phyloP scores from a whole-genome alignment of 768 basidiomycete species.

The Hebeloma cylindrosporum region DNA sequence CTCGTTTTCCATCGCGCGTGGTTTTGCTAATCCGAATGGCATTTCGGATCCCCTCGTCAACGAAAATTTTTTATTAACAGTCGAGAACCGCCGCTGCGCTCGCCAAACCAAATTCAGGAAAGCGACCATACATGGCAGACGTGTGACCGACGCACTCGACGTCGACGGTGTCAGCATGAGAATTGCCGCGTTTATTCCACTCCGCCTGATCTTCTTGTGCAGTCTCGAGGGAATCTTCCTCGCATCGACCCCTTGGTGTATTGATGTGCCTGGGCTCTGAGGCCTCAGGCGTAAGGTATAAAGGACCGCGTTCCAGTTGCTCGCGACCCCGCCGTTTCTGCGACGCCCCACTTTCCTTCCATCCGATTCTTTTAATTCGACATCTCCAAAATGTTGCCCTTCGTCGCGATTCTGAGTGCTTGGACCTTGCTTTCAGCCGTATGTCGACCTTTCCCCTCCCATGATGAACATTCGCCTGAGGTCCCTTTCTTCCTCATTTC shows the following conservation, averaged over 20 bases:
- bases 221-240: slow-evolving; percentile 16
- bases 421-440: slow-evolving; percentile 12
- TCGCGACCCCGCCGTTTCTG: slow-evolving; percentile 10
- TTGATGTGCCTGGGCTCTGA: slow-evolving; percentile 18
- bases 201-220: slow-evolving; percentile 10
- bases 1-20: too few species aligned
- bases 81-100: too few species aligned
- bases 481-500: neutral
- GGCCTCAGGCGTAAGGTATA: slow-evolving; percentile 11
- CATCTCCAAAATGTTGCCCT: slow-evolving; percentile 4
- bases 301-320: slow-evolving; percentile 6
- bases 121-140: too few species aligned
- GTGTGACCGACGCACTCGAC: too few species aligned
- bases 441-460: neutral
- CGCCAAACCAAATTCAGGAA: too few species aligned
- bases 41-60: too few species aligned
- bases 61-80: too few species aligned
- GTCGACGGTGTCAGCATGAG: too few species aligned
- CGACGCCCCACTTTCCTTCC: slow-evolving; percentile 16
- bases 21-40: too few species aligned
- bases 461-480: too few species aligned
- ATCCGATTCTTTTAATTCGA: neutral
- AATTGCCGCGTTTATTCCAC: too few species aligned
- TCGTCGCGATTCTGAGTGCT: slow-evolving; percentile 4
- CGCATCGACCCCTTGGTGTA: slow-evolving; percentile 4